These are phyloP conservation scores for Trametes punicea DNA, from an alignment of 768 basidiomycete genomes.

Conservation along the genomic window DNA sequence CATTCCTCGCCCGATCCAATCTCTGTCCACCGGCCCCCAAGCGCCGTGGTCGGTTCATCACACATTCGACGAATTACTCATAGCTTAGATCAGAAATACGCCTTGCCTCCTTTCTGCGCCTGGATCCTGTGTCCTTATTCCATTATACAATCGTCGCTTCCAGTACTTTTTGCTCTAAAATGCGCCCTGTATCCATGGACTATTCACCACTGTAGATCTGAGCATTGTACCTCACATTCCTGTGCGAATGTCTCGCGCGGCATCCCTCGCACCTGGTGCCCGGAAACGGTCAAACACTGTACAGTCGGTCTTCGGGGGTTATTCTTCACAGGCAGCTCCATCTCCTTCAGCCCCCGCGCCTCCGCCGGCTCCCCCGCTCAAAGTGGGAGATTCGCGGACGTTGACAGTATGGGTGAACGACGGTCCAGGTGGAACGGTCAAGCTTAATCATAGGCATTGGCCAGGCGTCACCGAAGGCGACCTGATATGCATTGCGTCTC, in stretches of 20 bases:
- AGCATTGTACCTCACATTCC: neutral
- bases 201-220: neutral
- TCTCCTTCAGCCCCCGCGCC: neutral
- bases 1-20: too few relatives aligned
- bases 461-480: constrained; percentile 79
- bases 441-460: constrained; percentile 74
- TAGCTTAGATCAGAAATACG: too few relatives aligned
- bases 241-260: constrained; percentile 45
- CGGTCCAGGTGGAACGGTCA: constrained; percentile 49
- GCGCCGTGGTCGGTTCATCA: too few relatives aligned
- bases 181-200: too few relatives aligned
- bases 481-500: constrained; percentile 52
- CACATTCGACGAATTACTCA: too few relatives aligned
- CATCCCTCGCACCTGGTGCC: constrained; percentile 54
- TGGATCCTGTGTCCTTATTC: too few relatives aligned
- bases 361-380: constrained; percentile 39
- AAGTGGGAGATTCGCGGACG: constrained; percentile 58
- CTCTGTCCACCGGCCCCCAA: too few relatives aligned
- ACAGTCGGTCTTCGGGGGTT: constrained; percentile 57
- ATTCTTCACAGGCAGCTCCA: constrained; percentile 26
- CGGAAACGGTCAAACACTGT: constrained; percentile 74
- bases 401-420: constrained; percentile 78
- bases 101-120: too few relatives aligned
- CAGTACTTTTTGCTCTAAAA: too few relatives aligned
- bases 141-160: too few relatives aligned